Evolutionary conservation across 352 stramenopile genomes (phyloP), one percentile per base, ranked within the genome.

Genomic region (Blastocystis sp.): DNA sequence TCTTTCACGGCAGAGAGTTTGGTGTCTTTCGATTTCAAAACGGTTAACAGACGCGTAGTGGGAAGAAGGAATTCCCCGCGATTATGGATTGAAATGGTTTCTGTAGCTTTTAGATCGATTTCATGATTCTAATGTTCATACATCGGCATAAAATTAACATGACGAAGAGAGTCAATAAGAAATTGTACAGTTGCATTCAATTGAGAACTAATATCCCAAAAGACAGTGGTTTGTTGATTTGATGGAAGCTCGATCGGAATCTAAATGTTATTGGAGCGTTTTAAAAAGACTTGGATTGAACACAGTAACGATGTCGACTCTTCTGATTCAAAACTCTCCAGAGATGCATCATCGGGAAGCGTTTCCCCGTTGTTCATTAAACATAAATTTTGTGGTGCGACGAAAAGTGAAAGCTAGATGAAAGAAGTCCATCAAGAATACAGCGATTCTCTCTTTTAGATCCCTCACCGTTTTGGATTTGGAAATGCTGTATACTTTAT

Each of bases 181-280:
- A 83, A 83, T n/a, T 83, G 42, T 24, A 42, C 32, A 6, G 71
- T 83, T 21, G 71, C 71, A 37, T 65, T 83, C 29, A 83, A 56
- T 16, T 83, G 56, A 0, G 71, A 83, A 42, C 42, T 59, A 56
- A 83, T 83, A 37, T 83, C 71, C 71, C 71, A 83, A n/a, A 83
- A 83, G 24, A 83, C 7, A 14, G 19, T 2, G 27, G 16, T n/a
- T 6, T 21, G n/a, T 7, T 52, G 37, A 19, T 32, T 32, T 9
- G 21, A 54, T n/a, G 65, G 65, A 56, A 77, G 65, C 7, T 37
- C 5, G 11, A 77, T 51, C 37, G 35, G 24, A 66, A 61, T 66
- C 29, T 27, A 56, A 35, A 32, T 4, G 2, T 54, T 9, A 32
- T 3, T 51, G 0, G 63, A 74, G 0, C 27, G 32, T 46, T 27